phyloP scores from a whole-genome alignment of 2,329 filamentous ascomycete genomes.

The Fusarium sp. region DNA sequence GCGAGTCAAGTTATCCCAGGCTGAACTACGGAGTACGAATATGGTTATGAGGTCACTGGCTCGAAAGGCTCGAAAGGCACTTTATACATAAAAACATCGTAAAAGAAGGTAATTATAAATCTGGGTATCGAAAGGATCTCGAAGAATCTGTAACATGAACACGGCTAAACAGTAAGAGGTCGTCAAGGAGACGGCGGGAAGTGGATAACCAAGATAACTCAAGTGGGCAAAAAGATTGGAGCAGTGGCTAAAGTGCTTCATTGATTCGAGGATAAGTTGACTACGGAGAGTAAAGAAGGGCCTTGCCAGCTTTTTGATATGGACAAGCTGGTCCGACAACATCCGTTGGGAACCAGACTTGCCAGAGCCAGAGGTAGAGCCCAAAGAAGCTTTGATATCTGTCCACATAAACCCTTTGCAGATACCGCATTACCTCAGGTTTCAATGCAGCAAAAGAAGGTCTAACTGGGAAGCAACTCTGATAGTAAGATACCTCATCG shows the following conservation, averaged over 20 bases:
- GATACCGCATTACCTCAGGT: background rate
- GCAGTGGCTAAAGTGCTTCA: conserved; percentile 4
- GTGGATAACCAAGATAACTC: conserved; percentile 36
- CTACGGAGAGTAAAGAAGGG: background rate
- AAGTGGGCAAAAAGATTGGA: conserved; percentile 27
- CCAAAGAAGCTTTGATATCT: conserved; percentile 4
- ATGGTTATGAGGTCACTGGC: conserved; percentile 16
- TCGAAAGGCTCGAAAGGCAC: background rate
- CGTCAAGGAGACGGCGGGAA: conserved; percentile 44
- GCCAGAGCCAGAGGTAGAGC: background rate
- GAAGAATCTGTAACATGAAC: conserved; percentile 15
- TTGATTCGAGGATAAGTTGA: conserved; percentile 8
- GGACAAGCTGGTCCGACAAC: conserved; percentile 36
- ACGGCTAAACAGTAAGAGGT: conserved; percentile 17
- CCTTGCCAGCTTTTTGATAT: conserved; percentile 20
- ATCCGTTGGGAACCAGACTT: conserved; percentile 34
- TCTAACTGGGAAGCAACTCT: background rate
- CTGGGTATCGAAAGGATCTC: conserved; percentile 19
- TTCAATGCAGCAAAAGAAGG: background rate
- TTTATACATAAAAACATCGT: background rate
- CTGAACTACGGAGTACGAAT: conserved; percentile 33
- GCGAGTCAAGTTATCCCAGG: conserved; percentile 24
- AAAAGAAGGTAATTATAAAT: conserved; percentile 7
- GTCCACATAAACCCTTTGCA: background rate
- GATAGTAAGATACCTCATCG: background rate